A percentile compares a stretch with the other conserved stretches of the same genome.
phyloP scores from a whole-genome alignment of 768 basidiomycete species.

The Chalciporus piperatus region DNA sequence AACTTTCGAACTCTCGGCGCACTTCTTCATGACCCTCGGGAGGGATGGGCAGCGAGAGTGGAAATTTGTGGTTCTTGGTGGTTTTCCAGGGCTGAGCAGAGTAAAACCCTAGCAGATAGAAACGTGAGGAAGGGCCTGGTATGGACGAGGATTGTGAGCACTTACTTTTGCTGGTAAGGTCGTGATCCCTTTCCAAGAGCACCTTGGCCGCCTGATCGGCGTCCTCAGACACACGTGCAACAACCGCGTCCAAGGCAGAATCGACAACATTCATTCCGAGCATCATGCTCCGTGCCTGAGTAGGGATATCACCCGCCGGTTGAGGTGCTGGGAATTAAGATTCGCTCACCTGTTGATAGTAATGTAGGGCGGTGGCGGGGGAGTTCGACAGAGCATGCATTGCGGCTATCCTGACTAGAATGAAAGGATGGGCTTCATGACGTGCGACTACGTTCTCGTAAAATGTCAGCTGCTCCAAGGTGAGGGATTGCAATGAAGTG shows the following conservation, averaged over 20 bases:
- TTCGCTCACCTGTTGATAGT: not conserved
- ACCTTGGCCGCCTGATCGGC: too few species aligned
- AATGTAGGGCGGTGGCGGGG: not conserved
- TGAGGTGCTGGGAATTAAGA: not conserved
- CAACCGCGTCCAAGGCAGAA: too few species aligned
- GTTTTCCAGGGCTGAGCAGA: not conserved
- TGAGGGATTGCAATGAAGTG: too few species aligned
- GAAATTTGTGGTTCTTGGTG: not conserved
- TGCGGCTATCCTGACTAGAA: not conserved
- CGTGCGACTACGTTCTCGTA: too few species aligned
- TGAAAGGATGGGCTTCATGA: not conserved
- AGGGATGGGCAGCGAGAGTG: not conserved
- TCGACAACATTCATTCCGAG: too few species aligned
- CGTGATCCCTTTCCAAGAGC: too few species aligned
- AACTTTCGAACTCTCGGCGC: not conserved
- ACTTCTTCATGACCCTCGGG: not conserved
- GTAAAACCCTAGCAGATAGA: not conserved
- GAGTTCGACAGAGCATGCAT: not conserved
- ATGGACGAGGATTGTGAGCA: not conserved
- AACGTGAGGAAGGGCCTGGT: not conserved
- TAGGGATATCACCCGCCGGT: too few species aligned
- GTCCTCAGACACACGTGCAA: too few species aligned
- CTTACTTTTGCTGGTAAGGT: too few species aligned
- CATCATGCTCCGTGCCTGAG: too few species aligned
- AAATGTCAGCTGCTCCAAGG: too few species aligned